Evolutionary conservation across 1,139 yeast genomes (phyloP), one percentile per base, ranked within the genome.

Genomic region (Blastobotrys elegans): DNA sequence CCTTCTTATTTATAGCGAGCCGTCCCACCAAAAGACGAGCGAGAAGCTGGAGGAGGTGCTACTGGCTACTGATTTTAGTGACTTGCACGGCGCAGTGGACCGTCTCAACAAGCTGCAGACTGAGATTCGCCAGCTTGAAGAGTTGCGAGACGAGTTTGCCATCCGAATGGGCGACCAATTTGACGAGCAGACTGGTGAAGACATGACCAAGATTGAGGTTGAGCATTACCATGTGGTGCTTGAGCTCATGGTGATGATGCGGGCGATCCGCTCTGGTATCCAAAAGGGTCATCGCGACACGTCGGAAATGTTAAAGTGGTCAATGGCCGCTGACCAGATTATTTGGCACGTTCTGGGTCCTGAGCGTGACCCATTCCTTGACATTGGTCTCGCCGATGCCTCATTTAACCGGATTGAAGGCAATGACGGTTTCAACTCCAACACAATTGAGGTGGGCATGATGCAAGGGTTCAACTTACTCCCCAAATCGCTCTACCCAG

Each of bases 401-500:
- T 70, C 71, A 32, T 88, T 80, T 64, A 73, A 75, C 51, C 70
- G 96, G 52, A 61, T 80, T 4, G 77, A 76, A 44, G 72, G 84
- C 35, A 67, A 79, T 0, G 88, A 82, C 55, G 83, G 86, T 22
- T 74, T 79, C 37, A 84, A 86, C 53, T 66, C 73, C 33, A 80
- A 86, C 53, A 73, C 74, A 26, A 68, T 88, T 3, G 70, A 72
- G 14, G 75, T 90, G 60, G 77, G 75, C 24, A 74, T 77, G 69
- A 67, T 89, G 53, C 88, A 84, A 59, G 90, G 88, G 0, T 75
- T 82, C 57, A 87, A 87, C 58, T 67, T 85, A 50, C 79, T 78
- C 45, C 68, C 71, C n/a, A 67, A 75, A 24, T 77, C 87, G 0
- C 63, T 74, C 1, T 86, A 82, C 59, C 92, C 95, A 0, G 89